These are phyloP conservation scores for Alternaria infectoria DNA, from an alignment of 2,329 filamentous ascomycete species.

Conservation along the genomic window DNA sequence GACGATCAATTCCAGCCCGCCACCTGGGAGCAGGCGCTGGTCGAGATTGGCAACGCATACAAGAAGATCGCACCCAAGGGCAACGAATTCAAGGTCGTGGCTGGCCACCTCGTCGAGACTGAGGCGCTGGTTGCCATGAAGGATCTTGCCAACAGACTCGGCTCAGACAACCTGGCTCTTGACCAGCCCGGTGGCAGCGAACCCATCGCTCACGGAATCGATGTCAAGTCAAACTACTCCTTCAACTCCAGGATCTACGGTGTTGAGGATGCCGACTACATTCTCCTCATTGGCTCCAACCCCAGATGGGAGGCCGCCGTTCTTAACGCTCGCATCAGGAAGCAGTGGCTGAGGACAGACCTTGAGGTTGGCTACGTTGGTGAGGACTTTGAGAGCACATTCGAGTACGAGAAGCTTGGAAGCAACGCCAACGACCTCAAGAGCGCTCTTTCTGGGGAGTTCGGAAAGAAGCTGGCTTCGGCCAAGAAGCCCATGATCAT, in stretches of 20 bases:
- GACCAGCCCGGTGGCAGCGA: conserved; percentile 85
- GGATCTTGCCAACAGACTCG: conserved; percentile 94
- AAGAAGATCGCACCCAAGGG: conserved; percentile 79
- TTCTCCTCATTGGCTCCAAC: conserved; percentile 94
- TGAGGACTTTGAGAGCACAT: conserved; percentile 90
- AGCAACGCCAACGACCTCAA: conserved; percentile 80
- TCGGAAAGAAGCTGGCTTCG: conserved; percentile 87
- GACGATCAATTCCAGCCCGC: conserved; percentile 91
- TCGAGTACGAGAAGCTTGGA: conserved; percentile 92
- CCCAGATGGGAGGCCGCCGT: conserved; percentile 93
- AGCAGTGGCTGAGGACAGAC: conserved; percentile 96
- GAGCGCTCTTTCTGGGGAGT: conserved; percentile 80
- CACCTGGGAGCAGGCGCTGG: conserved; percentile 93
- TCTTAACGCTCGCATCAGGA: conserved; percentile 94
- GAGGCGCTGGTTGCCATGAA: conserved; percentile 96
- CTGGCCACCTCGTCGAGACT: conserved; percentile 87
- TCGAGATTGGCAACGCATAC: conserved; percentile 83
- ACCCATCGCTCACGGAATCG: conserved; percentile 89
- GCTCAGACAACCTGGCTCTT: conserved; percentile 92
- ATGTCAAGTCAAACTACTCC: conserved; percentile 91
- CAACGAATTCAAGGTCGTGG: conserved; percentile 95
- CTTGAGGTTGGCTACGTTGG: conserved; percentile 91
- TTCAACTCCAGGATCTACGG: conserved; percentile 97
- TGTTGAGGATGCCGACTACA: conserved; percentile 90
- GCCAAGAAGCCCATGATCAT: conserved; percentile 97